These are phyloP conservation scores for Talaromyces sp. DNA, from an alignment of 2,329 filamentous ascomycete genomes.

Conservation along the genomic window DNA sequence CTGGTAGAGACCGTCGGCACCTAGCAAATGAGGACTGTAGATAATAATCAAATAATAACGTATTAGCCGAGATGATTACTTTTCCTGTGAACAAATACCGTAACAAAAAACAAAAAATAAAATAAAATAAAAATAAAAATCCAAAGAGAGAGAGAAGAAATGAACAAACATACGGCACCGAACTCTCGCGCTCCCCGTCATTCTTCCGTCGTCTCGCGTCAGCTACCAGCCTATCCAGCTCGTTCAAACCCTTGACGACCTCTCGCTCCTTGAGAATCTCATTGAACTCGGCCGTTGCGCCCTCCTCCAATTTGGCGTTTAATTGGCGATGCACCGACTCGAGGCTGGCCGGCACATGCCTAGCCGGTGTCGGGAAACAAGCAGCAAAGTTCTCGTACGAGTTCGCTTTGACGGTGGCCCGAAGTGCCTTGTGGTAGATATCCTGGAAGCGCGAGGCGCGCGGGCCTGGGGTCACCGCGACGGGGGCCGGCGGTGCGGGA, in stretches of 20 bases:
- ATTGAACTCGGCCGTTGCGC: conserved; percentile 56
- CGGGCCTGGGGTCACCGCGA: conserved; percentile 51
- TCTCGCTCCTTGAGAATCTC: conserved; percentile 52
- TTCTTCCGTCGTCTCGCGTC: conserved; percentile 53
- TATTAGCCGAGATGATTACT: neutral
- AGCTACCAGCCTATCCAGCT: conserved; percentile 54
- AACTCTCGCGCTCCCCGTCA: conserved; percentile 32
- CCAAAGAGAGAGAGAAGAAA: neutral
- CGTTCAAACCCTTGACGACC: conserved; percentile 55
- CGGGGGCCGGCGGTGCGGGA: conserved; percentile 48
- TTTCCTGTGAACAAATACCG: neutral
- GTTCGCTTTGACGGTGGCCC: conserved; percentile 56
- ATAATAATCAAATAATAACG: neutral
- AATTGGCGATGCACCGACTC: conserved; percentile 55
- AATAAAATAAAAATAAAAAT: too few species aligned
- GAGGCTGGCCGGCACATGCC: conserved; percentile 51
- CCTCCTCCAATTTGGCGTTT: conserved; percentile 53
- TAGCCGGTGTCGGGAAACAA: conserved; percentile 59
- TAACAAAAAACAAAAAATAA: too few species aligned
- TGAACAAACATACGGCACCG: conserved; percentile 36
- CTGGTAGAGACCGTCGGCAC: conserved; percentile 51
- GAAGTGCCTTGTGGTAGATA: conserved; percentile 55
- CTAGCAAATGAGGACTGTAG: conserved; percentile 53
- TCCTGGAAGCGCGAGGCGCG: conserved; percentile 57
- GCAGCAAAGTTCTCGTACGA: conserved; percentile 57